Evolutionary conservation across 805 yeast genomes (phyloP), one percentile per base, ranked within the genome.

Genomic region (Candida quercuum): DNA sequence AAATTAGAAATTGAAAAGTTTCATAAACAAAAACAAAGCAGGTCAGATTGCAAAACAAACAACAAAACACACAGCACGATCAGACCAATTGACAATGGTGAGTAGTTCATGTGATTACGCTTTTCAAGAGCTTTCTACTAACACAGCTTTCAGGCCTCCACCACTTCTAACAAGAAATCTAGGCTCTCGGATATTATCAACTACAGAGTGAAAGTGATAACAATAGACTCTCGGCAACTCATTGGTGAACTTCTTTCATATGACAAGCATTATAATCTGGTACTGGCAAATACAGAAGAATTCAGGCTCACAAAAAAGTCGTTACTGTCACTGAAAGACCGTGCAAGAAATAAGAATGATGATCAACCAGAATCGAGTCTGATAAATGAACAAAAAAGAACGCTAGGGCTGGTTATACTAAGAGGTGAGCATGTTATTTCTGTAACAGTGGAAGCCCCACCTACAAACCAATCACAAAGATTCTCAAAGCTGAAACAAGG

Each of bases 351-450:
- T 42, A 57, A 67, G 49, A 63, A 56, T 44, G 48, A 54, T 36
- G 52, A 45, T 14, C 29, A 26, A 37, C 46, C 63, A 17, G 67
- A 63, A 39, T 60, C 72, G 11, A 27, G 33, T 10, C 42, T 51
- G 15, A 56, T 72, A 21, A 69, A 67, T 28, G 84, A 81, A 42
- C 89, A 83, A 44, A 86, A 80, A 51, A 68, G 98, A 40, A 64
- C 77, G 5, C 62, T 93, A 18, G 98, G 98, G 0, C 69, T 93
- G 36, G 73, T 86, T 2, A 82, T 91, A 26, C 64, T 91, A 32
- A 72, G 98, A 49, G 99, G 99, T 3, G 96, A 87, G 47, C 85
- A 82, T 47, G 77, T 93, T 20, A 76, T 89, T 11, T 76, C 88
- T 3, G 52, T 51, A 2, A 54, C 64, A 15, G 52, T 56, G 22